phyloP scores from a whole-genome alignment of 2,329 filamentous ascomycete species.

The Fusarium anguioides region DNA sequence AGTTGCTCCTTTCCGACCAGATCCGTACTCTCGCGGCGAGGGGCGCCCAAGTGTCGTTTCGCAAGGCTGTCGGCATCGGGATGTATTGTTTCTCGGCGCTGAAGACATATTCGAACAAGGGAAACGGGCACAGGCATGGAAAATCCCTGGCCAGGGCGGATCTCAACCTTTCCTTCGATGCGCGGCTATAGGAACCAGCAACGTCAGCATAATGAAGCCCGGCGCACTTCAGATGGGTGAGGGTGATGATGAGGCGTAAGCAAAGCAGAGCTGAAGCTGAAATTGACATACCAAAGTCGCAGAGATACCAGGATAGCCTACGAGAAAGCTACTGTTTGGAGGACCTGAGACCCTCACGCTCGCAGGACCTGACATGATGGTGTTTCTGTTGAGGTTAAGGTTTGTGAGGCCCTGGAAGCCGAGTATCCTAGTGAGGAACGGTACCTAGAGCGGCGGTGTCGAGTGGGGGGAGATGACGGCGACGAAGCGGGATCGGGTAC shows the following conservation, averaged over 20 bases:
- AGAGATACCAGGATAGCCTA: slow-evolving; percentile 97
- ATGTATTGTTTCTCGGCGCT: slow-evolving; percentile 95
- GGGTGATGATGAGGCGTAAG: slow-evolving; percentile 16
- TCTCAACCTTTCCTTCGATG: slow-evolving; percentile 98
- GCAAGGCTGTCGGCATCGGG: slow-evolving; percentile 94
- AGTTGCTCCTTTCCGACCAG: slow-evolving; percentile 96
- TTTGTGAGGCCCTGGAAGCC: slow-evolving; percentile 24
- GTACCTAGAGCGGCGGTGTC: slow-evolving; percentile 36
- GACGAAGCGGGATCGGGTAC: slow-evolving; percentile 29
- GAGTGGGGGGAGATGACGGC: slow-evolving; percentile 39
- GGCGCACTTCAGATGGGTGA: slow-evolving; percentile 19
- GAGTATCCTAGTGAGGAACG: slow-evolving; percentile 19
- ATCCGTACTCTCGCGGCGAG: slow-evolving; percentile 89
- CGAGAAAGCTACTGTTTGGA: slow-evolving; percentile 95
- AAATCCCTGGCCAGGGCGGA: slow-evolving; percentile 84
- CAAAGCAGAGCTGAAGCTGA: slow-evolving; percentile 16
- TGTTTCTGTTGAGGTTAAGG: slow-evolving; percentile 27
- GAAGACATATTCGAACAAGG: slow-evolving; percentile 92
- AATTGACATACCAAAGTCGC: slow-evolving; percentile 84
- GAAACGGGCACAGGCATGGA: slow-evolving; percentile 92
- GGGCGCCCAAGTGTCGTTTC: slow-evolving; percentile 90
- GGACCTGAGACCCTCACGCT: slow-evolving; percentile 94
- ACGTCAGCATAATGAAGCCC: slow-evolving; percentile 32
- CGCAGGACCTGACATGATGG: slow-evolving; percentile 48
- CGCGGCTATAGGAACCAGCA: slow-evolving; percentile 72